Evolutionary conservation across 2,329 filamentous ascomycete species (phyloP).

Genomic region (Fusarium devonianum): DNA sequence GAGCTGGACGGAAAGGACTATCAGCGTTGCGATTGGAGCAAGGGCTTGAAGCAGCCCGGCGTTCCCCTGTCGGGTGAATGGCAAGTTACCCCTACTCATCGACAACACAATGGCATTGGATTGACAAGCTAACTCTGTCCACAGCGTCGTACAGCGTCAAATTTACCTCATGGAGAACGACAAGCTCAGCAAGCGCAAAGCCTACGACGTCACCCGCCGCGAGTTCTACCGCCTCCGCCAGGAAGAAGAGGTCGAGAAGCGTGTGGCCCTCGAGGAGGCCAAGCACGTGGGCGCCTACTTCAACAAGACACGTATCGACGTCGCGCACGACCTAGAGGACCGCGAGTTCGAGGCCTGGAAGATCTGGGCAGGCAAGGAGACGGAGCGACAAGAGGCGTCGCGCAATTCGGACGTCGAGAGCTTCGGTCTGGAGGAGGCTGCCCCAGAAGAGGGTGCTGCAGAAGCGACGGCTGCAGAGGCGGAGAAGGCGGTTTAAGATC

Average conservation of each 20-base stretch:
- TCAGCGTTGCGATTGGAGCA: constrained; percentile 80
- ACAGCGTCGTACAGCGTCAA: constrained; percentile 90
- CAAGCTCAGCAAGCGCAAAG: constrained; percentile 66
- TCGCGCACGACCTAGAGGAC: constrained; percentile 85
- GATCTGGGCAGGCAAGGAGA: constrained; percentile 69
- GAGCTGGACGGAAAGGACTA: constrained; percentile 87
- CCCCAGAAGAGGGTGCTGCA: constrained; percentile 35
- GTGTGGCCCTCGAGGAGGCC: constrained; percentile 89
- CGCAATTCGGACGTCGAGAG: constrained; percentile 53
- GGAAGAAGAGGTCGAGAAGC: constrained; percentile 79
- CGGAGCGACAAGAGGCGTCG: constrained; percentile 50
- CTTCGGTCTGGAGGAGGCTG: constrained; percentile 48
- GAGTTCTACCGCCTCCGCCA: constrained; percentile 91
- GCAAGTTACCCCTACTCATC: constrained; percentile 13
- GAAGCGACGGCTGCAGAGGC: constrained; percentile 26
- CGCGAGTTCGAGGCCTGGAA: constrained; percentile 84
- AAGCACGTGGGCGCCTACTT: constrained; percentile 87
- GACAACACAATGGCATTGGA: neutral
- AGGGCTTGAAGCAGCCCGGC: constrained; percentile 73
- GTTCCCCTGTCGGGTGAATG: constrained; percentile 76
- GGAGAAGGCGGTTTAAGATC: constrained; percentile 23
- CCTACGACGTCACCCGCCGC: constrained; percentile 86
- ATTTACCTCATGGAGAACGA: constrained; percentile 79
- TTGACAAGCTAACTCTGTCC: constrained; percentile 23
- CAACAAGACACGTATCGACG: constrained; percentile 75